Conservation (phyloP, 139 green algal species). For the Zygnema circumcarinatum region DNA sequence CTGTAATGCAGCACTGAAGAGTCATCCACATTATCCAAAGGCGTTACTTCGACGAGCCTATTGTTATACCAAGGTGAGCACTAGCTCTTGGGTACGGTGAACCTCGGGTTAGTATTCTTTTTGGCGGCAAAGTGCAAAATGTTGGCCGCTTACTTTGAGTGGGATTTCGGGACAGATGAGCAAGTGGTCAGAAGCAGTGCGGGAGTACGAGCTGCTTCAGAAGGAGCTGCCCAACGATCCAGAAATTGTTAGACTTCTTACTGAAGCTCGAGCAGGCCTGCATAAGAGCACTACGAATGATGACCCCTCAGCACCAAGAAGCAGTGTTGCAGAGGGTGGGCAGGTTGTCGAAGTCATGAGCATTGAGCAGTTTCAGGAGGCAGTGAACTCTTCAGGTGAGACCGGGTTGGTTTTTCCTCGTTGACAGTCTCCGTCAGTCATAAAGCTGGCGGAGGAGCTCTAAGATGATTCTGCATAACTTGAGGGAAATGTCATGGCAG, state of each 20-base stretch:
- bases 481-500: too few relatives aligned
- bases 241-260: constrained; percentile 13
- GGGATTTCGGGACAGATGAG: too few relatives aligned
- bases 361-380: constrained; percentile 7
- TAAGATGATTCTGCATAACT: too few relatives aligned
- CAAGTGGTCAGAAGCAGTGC: constrained; percentile 19
- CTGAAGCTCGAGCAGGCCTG: not conserved
- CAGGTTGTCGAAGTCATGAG: not conserved
- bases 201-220: constrained; percentile 12
- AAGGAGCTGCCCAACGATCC: constrained; percentile 29
- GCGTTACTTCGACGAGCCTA: constrained; percentile 7
- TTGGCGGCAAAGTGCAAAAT: too few relatives aligned
- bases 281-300: constrained; percentile 3
- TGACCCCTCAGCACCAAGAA: not conserved
- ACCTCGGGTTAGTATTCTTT: too few relatives aligned
- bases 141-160: too few relatives aligned
- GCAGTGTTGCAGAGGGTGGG: not conserved
- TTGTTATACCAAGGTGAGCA: constrained; percentile 10
- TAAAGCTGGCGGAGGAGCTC: too few relatives aligned
- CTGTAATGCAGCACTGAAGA: constrained; percentile 20
- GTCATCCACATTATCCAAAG: constrained; percentile 23
- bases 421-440: not conserved
- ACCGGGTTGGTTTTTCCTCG: not conserved
- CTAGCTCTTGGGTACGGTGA: too few relatives aligned
- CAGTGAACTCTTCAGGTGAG: constrained; percentile 3